A percentile compares a stretch with the other conserved stretches of the same genome.
These are phyloP conservation scores for Nothophaeocryptopus gaeumannii DNA, from an alignment of 2,329 filamentous ascomycete species.

Conservation along the genomic window DNA sequence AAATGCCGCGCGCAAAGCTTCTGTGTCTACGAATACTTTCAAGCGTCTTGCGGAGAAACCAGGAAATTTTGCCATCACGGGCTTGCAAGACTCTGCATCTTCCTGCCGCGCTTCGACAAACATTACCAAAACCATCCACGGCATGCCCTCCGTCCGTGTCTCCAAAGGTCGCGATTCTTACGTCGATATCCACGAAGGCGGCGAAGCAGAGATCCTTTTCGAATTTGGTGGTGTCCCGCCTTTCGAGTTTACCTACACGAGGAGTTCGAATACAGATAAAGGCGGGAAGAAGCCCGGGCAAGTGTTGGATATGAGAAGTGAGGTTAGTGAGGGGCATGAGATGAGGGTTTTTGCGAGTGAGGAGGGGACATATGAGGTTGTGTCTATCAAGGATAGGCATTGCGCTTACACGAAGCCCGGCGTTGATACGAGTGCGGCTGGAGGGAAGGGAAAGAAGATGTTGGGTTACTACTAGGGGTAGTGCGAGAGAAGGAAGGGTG, in stretches of 20 bases:
- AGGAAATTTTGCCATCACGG: constrained; percentile 83
- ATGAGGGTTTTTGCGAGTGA: constrained; percentile 83
- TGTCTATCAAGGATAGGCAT: constrained; percentile 89
- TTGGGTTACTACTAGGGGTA: constrained; percentile 32
- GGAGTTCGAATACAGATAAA: constrained; percentile 78
- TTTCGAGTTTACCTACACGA: constrained; percentile 96
- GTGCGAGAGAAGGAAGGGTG: not conserved
- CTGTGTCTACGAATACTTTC: constrained; percentile 74
- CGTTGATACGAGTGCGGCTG: constrained; percentile 37
- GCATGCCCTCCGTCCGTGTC: constrained; percentile 86
- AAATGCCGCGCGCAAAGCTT: constrained; percentile 70
- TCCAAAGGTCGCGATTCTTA: constrained; percentile 76
- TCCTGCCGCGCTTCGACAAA: constrained; percentile 79
- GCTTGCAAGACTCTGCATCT: constrained; percentile 80
- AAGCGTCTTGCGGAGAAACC: constrained; percentile 88
- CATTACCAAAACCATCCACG: constrained; percentile 80
- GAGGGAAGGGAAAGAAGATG: constrained; percentile 32
- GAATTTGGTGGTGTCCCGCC: constrained; percentile 94
- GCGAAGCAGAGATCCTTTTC: constrained; percentile 87
- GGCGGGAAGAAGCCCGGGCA: constrained; percentile 61
- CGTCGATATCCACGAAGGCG: constrained; percentile 94
- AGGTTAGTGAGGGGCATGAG: constrained; percentile 74
- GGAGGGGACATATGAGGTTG: constrained; percentile 96
- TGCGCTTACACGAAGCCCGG: constrained; percentile 81
- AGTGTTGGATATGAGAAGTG: constrained; percentile 86